Evolutionary conservation across 768 basidiomycete species (phyloP), one percentile per base, ranked within the genome.

Genomic region (Amanita exitialis): DNA sequence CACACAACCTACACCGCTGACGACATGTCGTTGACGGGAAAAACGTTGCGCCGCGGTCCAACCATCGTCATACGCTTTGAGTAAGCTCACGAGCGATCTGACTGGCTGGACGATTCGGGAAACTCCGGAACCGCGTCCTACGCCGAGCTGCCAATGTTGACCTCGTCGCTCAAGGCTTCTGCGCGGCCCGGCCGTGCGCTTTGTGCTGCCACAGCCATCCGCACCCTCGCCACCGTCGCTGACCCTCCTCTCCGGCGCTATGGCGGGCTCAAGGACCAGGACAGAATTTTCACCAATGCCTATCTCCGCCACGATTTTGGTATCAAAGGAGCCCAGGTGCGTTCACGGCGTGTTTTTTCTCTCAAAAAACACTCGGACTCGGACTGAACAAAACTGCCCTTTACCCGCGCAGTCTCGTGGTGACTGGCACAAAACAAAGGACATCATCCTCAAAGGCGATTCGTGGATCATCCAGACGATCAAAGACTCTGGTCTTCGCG

Each of bases 371-470:
- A 12, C 18, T 27, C n/a, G 10, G 42, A 23, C 12, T 27, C 48
- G 34, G 45, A 28, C 35, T 53, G 23, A 20, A 36, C 38, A 35
- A n/a, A n/a, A 16, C n/a, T 6, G 9, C 23, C 25, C 44, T 45
- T 48, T n/a, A n/a, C 41, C 30, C 25, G 4, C 35, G n/a, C 51
- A 94, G 89, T 77, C 86, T 38, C 86, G 95, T 42, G 95, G 95
- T 8, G 95, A 99, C 72, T 99, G 95, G 95, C 95, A 98, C 67
- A 79, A 80, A 56, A 99, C 95, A 54, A 99, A 98, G 68, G 95
- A 98, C 54, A 95, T 99, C 59, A 57, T 98, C 28, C 70, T 83
- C 51, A 99, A 98, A 65, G 95, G 95, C 46, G 95, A 99, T 70
- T 78, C 82, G 6, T 99, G 93, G 92, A 93, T 98, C 59, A 97